A percentile compares a stretch with the other conserved stretches of the same genome.
phyloP scores from a whole-genome alignment of 1,284 basidiomycete species.

The Rhodotorula sp. region DNA sequence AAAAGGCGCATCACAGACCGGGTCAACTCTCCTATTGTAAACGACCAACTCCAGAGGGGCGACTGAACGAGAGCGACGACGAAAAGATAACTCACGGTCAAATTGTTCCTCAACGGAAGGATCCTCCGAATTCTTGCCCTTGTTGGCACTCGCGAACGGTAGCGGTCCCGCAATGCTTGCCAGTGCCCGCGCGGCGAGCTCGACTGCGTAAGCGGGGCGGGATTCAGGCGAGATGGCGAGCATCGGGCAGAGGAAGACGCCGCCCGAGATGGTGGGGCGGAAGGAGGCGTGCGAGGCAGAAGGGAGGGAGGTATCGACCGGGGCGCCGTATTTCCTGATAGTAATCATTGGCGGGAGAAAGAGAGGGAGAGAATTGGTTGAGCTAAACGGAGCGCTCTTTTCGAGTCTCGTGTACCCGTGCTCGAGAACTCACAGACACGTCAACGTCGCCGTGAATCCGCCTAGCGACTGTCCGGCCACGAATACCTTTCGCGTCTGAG shows the following conservation, averaged over 20 bases:
- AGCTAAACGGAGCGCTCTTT: not conserved
- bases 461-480: slow-evolving; percentile 37
- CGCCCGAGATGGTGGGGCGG: slow-evolving; percentile 39
- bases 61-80: not conserved
- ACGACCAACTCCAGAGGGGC: not conserved
- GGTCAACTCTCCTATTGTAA: too few species aligned
- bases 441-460: slow-evolving; percentile 31
- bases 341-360: not conserved
- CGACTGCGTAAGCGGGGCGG: slow-evolving; percentile 35
- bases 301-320: slow-evolving; percentile 21
- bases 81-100: slow-evolving; percentile 4
- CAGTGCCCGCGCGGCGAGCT: slow-evolving; percentile 37
- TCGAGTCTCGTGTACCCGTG: not conserved
- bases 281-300: not conserved
- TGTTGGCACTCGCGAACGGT: slow-evolving; percentile 41
- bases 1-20: not conserved
- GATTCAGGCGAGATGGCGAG: slow-evolving; percentile 39
- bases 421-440: slow-evolving; percentile 27
- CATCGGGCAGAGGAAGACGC: slow-evolving; percentile 44
- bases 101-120: slow-evolving; percentile 29
- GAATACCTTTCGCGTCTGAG: slow-evolving; percentile 35
- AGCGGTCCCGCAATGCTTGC: slow-evolving; percentile 36
- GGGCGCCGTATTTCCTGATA: slow-evolving; percentile 30
- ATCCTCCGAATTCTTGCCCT: slow-evolving; percentile 40
- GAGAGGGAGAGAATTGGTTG: not conserved